phyloP scores from a whole-genome alignment of 31 red algal species.

The Porphyra umbilicalis region DNA sequence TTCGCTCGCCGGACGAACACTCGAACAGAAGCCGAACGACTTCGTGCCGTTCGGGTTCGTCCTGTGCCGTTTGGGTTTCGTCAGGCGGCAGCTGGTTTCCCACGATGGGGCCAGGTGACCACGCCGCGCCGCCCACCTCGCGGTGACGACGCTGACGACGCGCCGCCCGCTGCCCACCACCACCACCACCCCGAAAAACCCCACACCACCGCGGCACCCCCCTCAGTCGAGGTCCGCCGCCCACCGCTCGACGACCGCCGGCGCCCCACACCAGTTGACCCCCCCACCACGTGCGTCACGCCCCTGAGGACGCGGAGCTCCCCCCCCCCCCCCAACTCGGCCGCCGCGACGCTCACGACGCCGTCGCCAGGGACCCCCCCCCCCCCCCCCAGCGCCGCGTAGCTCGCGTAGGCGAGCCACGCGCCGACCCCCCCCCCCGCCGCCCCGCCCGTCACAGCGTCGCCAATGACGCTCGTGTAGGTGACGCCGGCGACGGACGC shows the following conservation, averaged over 20 bases:
- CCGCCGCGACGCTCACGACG: not conserved
- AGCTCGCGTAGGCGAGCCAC: not conserved
- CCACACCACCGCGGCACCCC: too few relatives aligned
- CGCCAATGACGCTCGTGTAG: not conserved
- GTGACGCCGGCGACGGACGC: not conserved
- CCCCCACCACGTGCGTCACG: not conserved
- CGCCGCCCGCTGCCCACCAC: too few relatives aligned
- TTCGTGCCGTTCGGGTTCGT: too few relatives aligned
- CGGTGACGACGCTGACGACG: too few relatives aligned
- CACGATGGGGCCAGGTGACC: too few relatives aligned
- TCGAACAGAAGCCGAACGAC: too few relatives aligned
- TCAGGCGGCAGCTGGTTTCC: too few relatives aligned
- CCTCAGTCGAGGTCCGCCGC: not conserved
- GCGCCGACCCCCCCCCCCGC: not conserved
- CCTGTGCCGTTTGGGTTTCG: too few relatives aligned
- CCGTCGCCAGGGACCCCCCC: not conserved
- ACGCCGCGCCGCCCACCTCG: too few relatives aligned
- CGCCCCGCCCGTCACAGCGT: not conserved
- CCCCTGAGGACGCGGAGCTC: not conserved
- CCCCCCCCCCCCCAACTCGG: not conserved
- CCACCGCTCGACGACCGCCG: not conserved
- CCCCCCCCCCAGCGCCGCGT: not conserved
- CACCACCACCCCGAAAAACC: too few relatives aligned
- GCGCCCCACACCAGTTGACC: not conserved
- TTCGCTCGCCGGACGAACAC: too few relatives aligned